Conservation (phyloP, 2,329 filamentous ascomycete genomes). For the Nothophoma quercina region DNA sequence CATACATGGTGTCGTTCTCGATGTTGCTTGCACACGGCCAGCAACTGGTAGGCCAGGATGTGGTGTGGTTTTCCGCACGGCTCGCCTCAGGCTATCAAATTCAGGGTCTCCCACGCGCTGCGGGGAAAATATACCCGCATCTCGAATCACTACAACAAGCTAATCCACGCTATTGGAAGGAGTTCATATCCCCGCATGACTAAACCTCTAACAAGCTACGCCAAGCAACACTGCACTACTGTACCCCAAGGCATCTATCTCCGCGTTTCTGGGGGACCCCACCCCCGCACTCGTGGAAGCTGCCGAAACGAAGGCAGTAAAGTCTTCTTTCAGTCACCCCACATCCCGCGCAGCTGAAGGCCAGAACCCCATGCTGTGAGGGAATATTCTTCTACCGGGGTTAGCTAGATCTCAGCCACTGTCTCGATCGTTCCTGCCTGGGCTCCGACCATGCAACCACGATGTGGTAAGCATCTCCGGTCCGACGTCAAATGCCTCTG, state of each 20-base stretch:
- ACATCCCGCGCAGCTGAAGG: neutral
- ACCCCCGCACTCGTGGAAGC: neutral
- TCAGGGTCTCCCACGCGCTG: neutral
- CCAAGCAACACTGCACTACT: neutral
- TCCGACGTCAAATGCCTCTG: neutral
- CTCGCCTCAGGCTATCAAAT: neutral
- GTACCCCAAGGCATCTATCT: neutral
- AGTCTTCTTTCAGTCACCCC: neutral
- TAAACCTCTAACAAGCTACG: neutral
- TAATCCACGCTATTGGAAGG: neutral
- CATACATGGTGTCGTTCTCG: neutral
- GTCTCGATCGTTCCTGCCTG: neutral
- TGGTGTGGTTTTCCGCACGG: conserved; percentile 1
- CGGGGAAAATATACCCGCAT: neutral
- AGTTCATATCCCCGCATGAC: neutral
- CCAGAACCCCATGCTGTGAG: neutral
- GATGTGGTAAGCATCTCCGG: conserved; percentile 4
- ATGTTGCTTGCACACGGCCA: neutral
- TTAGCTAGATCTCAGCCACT: neutral
- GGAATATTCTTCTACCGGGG: neutral
- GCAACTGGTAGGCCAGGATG: neutral
- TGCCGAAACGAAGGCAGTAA: neutral
- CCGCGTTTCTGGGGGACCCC: neutral
- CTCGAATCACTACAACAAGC: neutral
- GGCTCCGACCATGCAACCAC: neutral